Percentiles rank a stretch among this genome's conserved stretches.
Evolutionary conservation across 2,329 filamentous ascomycete species (phyloP).

Genomic region (Didymellaceae sp.): DNA sequence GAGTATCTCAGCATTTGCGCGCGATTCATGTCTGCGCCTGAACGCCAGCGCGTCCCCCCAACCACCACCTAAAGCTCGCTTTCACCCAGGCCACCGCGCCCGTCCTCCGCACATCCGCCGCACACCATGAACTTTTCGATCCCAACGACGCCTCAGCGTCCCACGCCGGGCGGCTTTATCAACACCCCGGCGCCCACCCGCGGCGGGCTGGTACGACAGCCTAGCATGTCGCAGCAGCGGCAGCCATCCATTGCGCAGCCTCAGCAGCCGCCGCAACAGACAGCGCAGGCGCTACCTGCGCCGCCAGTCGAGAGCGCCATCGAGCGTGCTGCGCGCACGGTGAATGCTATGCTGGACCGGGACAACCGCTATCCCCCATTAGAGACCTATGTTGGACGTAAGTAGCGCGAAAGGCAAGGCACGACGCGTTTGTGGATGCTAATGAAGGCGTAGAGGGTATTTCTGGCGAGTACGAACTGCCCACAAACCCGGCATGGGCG

Average conservation of each 20-base stretch:
- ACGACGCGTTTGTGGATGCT: constrained; percentile 24
- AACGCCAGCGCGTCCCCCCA: constrained; percentile 38
- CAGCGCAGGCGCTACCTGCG: constrained; percentile 31
- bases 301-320: constrained; percentile 63
- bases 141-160: constrained; percentile 67
- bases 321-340: constrained; percentile 79
- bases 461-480: constrained; percentile 89
- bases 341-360: constrained; percentile 77
- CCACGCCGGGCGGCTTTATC: constrained; percentile 76
- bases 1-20: constrained; percentile 21
- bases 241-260: constrained; percentile 36
- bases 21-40: constrained; percentile 38
- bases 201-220: constrained; percentile 33
- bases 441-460: constrained; percentile 70
- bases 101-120: constrained; percentile 13
- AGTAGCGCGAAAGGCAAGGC: constrained; percentile 46
- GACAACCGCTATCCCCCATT: constrained; percentile 88
- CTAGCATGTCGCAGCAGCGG: constrained; percentile 30
- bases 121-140: constrained; percentile 39
- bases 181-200: constrained; percentile 69
- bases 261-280: constrained; percentile 28
- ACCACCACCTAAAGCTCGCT: constrained; percentile 36
- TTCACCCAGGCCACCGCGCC: constrained; percentile 31
- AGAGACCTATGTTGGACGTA: constrained; percentile 87
- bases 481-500: constrained; percentile 72